These are phyloP conservation scores for Clathrospora elynae DNA, from an alignment of 2,329 filamentous ascomycete species.

Conservation along the genomic window DNA sequence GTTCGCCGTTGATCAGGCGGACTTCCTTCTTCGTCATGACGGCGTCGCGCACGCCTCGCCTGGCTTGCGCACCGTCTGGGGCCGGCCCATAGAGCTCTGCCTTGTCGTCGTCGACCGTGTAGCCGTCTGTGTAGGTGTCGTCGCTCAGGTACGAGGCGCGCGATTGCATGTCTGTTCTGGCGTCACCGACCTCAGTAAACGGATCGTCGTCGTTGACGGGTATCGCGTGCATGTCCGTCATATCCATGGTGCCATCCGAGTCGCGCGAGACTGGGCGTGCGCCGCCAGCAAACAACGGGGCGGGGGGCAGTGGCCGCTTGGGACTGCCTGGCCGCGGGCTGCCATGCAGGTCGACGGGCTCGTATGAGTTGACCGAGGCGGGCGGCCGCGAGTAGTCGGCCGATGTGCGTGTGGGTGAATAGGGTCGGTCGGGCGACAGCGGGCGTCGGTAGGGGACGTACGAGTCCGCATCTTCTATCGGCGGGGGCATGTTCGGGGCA, in stretches of 20 bases:
- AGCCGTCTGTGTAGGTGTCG: slow-evolving; percentile 62
- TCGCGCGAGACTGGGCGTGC: slow-evolving; percentile 52
- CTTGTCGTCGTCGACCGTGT: slow-evolving; percentile 59
- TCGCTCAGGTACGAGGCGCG: slow-evolving; percentile 68
- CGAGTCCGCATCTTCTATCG: slow-evolving; percentile 64
- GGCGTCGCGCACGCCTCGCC: slow-evolving; percentile 82
- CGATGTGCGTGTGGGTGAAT: slow-evolving; percentile 59
- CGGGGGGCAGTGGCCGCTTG: slow-evolving; percentile 82
- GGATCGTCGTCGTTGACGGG: slow-evolving; percentile 70
- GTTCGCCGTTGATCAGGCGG: slow-evolving; percentile 93
- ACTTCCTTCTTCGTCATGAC: slow-evolving; percentile 95
- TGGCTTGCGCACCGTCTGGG: slow-evolving; percentile 82
- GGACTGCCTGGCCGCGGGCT: slow-evolving; percentile 87
- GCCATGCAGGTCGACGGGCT: slow-evolving; percentile 86
- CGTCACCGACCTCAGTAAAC: slow-evolving; percentile 68
- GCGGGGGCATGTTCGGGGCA: slow-evolving; percentile 59
- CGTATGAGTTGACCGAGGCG: slow-evolving; percentile 73
- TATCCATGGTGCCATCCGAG: slow-evolving; percentile 58
- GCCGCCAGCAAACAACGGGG: slow-evolving; percentile 75
- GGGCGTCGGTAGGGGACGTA: slow-evolving; percentile 63
- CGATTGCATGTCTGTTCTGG: slow-evolving; percentile 64
- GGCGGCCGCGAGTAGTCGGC: slow-evolving; percentile 74
- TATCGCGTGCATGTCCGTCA: slow-evolving; percentile 74
- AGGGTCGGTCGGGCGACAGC: slow-evolving; percentile 61
- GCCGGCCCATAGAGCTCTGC: slow-evolving; percentile 84